A percentile compares a stretch with the other conserved stretches of the same genome.
phyloP scores from a whole-genome alignment of 164 flowering plant genomes.

The Liquidambar formosana region DNA sequence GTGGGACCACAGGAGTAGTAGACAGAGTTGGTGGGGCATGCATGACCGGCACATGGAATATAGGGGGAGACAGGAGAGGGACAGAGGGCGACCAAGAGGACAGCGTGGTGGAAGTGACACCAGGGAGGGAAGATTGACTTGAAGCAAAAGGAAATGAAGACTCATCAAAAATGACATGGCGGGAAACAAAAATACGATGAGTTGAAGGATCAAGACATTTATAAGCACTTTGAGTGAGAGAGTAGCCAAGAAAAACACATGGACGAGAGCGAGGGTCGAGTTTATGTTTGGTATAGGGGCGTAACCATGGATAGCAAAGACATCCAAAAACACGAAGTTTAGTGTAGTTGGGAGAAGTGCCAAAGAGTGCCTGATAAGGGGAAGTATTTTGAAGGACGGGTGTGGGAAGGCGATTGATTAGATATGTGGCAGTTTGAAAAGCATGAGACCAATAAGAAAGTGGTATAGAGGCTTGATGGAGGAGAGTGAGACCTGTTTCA shows the following conservation, averaged over 20 bases:
- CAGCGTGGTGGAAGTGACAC: not conserved
- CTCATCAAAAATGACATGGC: slow-evolving; percentile 8
- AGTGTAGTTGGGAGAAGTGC: not conserved
- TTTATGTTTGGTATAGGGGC: slow-evolving; percentile 2
- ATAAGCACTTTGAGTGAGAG: slow-evolving; percentile 6
- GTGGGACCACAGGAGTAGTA: too few relatives aligned
- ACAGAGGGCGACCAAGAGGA: not conserved
- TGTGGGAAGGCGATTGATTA: slow-evolving; percentile 6
- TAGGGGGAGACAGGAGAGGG: too few relatives aligned
- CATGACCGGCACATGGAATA: too few relatives aligned
- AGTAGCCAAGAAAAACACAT: slow-evolving; percentile 14
- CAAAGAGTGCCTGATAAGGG: not conserved
- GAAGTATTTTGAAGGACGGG: not conserved
- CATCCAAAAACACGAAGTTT: slow-evolving; percentile 1
- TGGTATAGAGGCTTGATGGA: slow-evolving; percentile 4
- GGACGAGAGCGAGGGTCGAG: not conserved
- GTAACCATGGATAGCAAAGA: slow-evolving; percentile 2
- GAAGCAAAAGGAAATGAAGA: not conserved
- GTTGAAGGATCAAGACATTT: slow-evolving; percentile 1
- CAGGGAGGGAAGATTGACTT: too few relatives aligned
- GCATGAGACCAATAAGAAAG: not conserved
- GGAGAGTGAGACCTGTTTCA: slow-evolving; percentile 10
- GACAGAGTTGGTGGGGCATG: too few relatives aligned
- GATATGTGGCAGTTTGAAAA: not conserved
- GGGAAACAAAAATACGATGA: not conserved